Base-by-base conservation (phyloP, 2,329 filamentous ascomycete species). In the Blastomyces parvus region DNA sequence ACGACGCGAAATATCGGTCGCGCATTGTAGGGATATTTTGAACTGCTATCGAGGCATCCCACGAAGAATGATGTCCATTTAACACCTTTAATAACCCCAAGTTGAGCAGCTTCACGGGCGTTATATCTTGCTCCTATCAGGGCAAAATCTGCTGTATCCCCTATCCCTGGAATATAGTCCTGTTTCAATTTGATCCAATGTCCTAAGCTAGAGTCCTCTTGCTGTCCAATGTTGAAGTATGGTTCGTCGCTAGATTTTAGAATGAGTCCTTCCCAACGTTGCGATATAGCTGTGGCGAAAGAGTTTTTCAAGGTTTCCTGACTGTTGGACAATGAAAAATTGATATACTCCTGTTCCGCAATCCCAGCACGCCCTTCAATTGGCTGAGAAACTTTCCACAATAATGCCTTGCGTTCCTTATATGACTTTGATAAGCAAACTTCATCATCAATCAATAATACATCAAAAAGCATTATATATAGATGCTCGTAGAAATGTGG, bases 121-220 rank as follows among this genome's bases (percentile, higher is more conserved):
- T 91, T 84, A 68, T 88, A 91, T 22, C 85, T 84, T 6, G 85
- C 91, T 0, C 90, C 91, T 2, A 96, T 78, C 1, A 93, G 81
- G 1, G 88, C 87, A 71, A 96, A 89, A 72, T 96, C 92, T 11
- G 89, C 89, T 38, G 91, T 85, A 65, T 95, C 91, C 0, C 91
- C 90, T 71, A 93, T 84, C 2, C 85, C 85, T 33, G 83, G 81
- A 46, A 96, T 83, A 69, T 95, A 96, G 70, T 94, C 90, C 70
- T 91, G 91, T 74, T 96, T 96, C 52, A 96, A 75, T 75, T 96
- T 96, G 70, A 96, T 89, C 72, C 86, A 88, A 78, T 38, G 79
- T 66, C 68, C 76, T 68, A 68, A 56, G 67, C 69, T 71, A 63
- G 57, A 68, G 63, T 69, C 8, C 55, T 68, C 55, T 70, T 69